Percentiles rank a stretch among this genome's conserved stretches.
Evolutionary conservation across 1,284 basidiomycete genomes (phyloP).

Genomic region (Kwoniella shivajii): DNA sequence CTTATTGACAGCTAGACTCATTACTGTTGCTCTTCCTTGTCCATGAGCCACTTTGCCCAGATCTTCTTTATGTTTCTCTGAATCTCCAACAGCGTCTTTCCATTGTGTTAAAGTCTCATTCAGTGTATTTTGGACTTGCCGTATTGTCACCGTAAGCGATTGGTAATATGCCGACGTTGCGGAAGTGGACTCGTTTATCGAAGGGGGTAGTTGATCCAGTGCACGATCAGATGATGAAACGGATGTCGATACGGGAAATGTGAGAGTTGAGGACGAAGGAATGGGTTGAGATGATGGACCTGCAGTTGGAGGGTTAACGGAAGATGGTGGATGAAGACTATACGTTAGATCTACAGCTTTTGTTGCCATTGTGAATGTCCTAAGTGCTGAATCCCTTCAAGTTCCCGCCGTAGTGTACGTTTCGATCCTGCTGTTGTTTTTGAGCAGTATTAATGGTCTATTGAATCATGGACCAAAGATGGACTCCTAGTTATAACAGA

Average conservation of each 20-base stretch:
- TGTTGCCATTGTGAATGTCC: slow-evolving; percentile 2
- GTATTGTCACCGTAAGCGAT: slow-evolving; percentile 18
- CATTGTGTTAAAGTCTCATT: slow-evolving; percentile 32
- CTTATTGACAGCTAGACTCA: slow-evolving; percentile 29
- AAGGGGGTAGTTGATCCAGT: not conserved
- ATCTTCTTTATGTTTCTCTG: slow-evolving; percentile 38
- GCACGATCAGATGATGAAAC: not conserved
- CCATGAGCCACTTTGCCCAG: slow-evolving; percentile 28
- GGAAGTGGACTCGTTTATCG: not conserved
- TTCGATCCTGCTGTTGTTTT: no score
- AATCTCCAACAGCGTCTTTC: slow-evolving; percentile 39
- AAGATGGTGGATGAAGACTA: slow-evolving; percentile 24
- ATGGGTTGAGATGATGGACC: slow-evolving; percentile 11
- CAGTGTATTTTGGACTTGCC: slow-evolving; percentile 21
- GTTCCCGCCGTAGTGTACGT: no score
- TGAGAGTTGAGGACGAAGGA: slow-evolving; percentile 9
- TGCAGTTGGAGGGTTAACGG: slow-evolving; percentile 6
- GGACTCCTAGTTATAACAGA: no score
- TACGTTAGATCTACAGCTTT: slow-evolving; percentile 24
- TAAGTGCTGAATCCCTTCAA: no score
- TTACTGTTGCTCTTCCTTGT: slow-evolving; percentile 33
- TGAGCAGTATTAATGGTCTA: no score
- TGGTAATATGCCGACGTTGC: slow-evolving; percentile 29
- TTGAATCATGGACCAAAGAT: no score
- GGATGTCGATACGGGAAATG: slow-evolving; percentile 2